Evolutionary conservation across 352 stramenopile genomes (phyloP), one percentile per base, ranked within the genome.

Genomic region (Pythium insidiosum): DNA sequence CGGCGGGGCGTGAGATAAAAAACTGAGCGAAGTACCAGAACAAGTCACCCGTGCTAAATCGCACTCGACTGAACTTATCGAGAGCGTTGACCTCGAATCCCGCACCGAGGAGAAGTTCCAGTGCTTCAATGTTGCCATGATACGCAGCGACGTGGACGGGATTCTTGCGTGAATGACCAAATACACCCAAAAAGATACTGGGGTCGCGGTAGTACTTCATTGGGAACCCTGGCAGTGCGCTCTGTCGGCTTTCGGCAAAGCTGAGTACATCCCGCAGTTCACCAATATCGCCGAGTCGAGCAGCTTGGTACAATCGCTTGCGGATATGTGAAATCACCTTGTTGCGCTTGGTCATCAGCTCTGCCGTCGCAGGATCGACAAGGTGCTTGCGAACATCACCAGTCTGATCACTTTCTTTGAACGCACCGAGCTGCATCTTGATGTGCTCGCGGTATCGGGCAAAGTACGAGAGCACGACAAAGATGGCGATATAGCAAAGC

Each of bases 361-460:
- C 62, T 47, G 82, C 63, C 15, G 78, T 46, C 3, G 64, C 62
- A 0, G 59, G 49, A 26, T 82, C 64, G 43, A 85, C 56, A 12
- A 88, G 61, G 42, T 84, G 75, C 23, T 73, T 71, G 21, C 79
- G 75, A 9, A 91, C 70, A 31, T 83, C 66, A 15, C 73, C 73
- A 2, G 73, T 87, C 46, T 88, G 72, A 38, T 91, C 79, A 24
- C 76, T 76, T 33, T 91, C 79, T 39, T 83, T 72, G 50, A 91
- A 91, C 13, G 79, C 79, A 6, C 79, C 79, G 0, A 91, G 55
- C 25, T 84, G 55, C 79, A 91, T 91, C 58, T 91, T 91, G 19
- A 91, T 64, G 43, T 91, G 79, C 26, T 91, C 79, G 3, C 76
- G 76, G 48, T 84, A 87, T 12, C 79, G 75, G 24, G 76, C 75